Base-by-base conservation (phyloP, 768 basidiomycete species). In the Suillus sp. region DNA sequence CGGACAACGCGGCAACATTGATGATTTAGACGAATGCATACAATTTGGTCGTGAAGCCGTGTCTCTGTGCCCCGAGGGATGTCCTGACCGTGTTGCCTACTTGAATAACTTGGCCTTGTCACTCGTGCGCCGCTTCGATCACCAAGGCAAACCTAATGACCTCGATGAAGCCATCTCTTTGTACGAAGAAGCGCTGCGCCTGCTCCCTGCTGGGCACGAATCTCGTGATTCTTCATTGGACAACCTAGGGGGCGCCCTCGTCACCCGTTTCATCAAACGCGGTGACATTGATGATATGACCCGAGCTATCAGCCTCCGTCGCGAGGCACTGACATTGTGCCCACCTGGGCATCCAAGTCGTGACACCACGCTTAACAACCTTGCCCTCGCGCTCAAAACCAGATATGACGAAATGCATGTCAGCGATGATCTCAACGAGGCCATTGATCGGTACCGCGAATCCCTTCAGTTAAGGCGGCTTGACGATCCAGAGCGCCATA, bases 221-320 rank as follows among this genome's bases (percentile, higher is more conserved):
- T 11, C 0, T n/a, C 20, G n/a, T 11, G 3, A n/a, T n/a, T 0
- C 1, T 0, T 10, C n/a, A 43, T 43, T 43, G n/a, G 1, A n/a
- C 4, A 43, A 4, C n/a, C 9, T 43, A n/a, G 43, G 43, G 1
- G 1, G 4, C 1, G n/a, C 43, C 9, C 43, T 43, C 1, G 3
- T 0, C 9, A 4, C 1, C 20, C n/a, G 10, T 43, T 42, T 42
- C 7, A 7, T 1, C 0, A 6, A 20, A 20, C 0, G 7, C 7
- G 40, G 40, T 2, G 40, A 20, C 6, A 2, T 42, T 20, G 2
- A 8, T 20, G 40, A 42, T 42, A 20, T 20, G 1, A 20, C 8
- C 40, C 18, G 18, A 42, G 40, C 42, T 10, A n/a, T 43, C 20
- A 43, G 43, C 43, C 43, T 43, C 43, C n/a, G 1, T 11, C 43